Evolutionary conservation across 2,329 filamentous ascomycete species (phyloP).

Genomic region (Arthrocladium fulminans): DNA sequence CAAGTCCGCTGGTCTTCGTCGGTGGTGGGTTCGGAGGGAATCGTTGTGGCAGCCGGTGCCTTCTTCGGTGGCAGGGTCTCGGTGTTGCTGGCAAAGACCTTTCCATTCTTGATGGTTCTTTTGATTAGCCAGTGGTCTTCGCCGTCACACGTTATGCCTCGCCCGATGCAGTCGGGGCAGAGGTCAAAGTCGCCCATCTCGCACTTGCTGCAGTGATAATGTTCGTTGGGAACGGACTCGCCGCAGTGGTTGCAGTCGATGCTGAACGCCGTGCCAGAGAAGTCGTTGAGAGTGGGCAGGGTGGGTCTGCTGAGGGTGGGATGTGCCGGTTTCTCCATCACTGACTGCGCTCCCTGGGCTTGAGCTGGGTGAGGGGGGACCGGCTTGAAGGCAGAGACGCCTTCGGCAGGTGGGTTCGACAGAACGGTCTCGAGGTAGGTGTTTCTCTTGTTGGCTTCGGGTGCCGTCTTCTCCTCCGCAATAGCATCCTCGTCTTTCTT

Average conservation of each 20-base stretch:
- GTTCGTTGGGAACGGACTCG: constrained; percentile 63
- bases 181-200: constrained; percentile 92
- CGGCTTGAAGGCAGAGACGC: constrained; percentile 5
- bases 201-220: constrained; percentile 92
- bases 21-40: constrained; percentile 10
- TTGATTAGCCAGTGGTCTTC: constrained; percentile 90
- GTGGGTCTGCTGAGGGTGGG: constrained; percentile 25
- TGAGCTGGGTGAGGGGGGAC: constrained; percentile 1
- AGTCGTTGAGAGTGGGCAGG: constrained; percentile 28
- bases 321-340: background rate
- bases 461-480: constrained; percentile 12
- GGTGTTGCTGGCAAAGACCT: constrained; percentile 75
- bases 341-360: background rate
- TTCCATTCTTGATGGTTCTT: constrained; percentile 68
- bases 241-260: constrained; percentile 94
- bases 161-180: constrained; percentile 68
- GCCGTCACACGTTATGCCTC: constrained; percentile 67
- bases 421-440: constrained; percentile 38
- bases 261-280: constrained; percentile 50
- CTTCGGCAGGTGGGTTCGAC: constrained; percentile 17
- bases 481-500: constrained; percentile 13
- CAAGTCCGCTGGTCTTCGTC: constrained; percentile 37
- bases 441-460: constrained; percentile 23
- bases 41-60: constrained; percentile 11
- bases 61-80: constrained; percentile 58